These are phyloP conservation scores for Quercus gilva DNA, from an alignment of 306 rosid species.

Conservation along the genomic window DNA sequence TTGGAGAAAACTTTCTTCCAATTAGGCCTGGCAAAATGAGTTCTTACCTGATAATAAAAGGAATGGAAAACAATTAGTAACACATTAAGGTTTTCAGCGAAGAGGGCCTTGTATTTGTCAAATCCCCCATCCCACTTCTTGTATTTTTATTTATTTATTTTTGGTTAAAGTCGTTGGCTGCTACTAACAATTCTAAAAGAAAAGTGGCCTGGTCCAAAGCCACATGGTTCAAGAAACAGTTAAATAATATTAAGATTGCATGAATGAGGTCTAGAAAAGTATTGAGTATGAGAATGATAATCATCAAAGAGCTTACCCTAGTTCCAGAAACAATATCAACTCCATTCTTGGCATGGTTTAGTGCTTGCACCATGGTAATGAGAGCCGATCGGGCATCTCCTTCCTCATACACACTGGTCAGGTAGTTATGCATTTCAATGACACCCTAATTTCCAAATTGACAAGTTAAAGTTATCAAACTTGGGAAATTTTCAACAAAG, in stretches of 20 bases:
- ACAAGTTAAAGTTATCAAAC: slow-evolving; percentile 26
- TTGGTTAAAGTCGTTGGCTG: no score
- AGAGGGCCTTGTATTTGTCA: no score
- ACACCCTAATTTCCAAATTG: slow-evolving; percentile 70
- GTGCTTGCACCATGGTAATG: slow-evolving; percentile 99
- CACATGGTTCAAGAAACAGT: no score
- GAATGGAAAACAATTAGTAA: not conserved
- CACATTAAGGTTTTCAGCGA: not conserved
- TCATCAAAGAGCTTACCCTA: slow-evolving; percentile 46
- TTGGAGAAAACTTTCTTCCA: slow-evolving; percentile 98
- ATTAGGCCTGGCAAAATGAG: slow-evolving; percentile 99
- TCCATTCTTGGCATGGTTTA: slow-evolving; percentile 98
- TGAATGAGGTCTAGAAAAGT: not conserved
- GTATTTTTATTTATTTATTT: no score
- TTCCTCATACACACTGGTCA: slow-evolving; percentile 98
- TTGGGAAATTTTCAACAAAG: slow-evolving; percentile 17
- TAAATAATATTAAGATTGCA: slow-evolving; percentile 3
- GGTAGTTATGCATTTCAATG: slow-evolving; percentile 99
- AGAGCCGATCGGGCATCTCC: slow-evolving; percentile 99
- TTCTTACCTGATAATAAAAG: slow-evolving; percentile 61
- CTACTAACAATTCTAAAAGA: no score
- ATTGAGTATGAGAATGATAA: not conserved
- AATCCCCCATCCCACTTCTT: no score
- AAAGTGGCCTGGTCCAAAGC: no score
- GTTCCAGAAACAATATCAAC: slow-evolving; percentile 98